Conservation (phyloP, 768 basidiomycete species). For the Podaxis pistillaris region DNA sequence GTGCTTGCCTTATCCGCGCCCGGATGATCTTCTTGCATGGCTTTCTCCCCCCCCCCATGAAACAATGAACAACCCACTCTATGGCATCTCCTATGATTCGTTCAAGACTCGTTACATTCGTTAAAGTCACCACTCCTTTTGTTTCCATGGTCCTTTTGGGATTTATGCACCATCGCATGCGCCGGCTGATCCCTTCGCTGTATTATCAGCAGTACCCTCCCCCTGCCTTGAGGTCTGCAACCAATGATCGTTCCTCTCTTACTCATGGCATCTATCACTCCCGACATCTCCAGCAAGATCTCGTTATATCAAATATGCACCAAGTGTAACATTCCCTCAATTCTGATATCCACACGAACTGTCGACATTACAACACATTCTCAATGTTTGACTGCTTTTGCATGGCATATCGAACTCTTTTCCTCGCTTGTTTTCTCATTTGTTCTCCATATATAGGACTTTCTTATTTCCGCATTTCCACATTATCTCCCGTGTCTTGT, state of each 20-base stretch:
- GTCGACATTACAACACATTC: conserved; percentile 5
- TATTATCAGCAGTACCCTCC: conserved; percentile 9
- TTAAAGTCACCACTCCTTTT: neutral
- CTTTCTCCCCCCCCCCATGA: neutral
- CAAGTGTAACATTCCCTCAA: conserved; percentile 7
- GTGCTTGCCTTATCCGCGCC: neutral
- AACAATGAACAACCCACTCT: neutral
- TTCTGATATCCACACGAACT: conserved; percentile 11
- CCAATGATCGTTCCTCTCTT: neutral
- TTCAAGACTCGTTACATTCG: neutral
- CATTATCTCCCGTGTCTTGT: neutral
- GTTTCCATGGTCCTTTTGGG: neutral
- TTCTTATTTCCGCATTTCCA: conserved; percentile 3
- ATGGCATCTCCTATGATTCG: conserved; percentile 4
- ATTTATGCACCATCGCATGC: neutral
- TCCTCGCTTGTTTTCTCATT: conserved; percentile 8
- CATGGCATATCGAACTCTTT: conserved; percentile 12
- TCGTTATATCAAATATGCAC: conserved; percentile 10
- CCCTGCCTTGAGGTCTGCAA: neutral
- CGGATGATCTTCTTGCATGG: neutral
- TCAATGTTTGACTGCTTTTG: conserved; percentile 12
- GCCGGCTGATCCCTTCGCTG: neutral
- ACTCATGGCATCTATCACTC: conserved; percentile 4
- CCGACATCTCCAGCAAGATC: conserved; percentile 8
- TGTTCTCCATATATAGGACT: conserved; percentile 8